Conservation (phyloP, 345 rosid genomes). For the Populus euphratica region DNA sequence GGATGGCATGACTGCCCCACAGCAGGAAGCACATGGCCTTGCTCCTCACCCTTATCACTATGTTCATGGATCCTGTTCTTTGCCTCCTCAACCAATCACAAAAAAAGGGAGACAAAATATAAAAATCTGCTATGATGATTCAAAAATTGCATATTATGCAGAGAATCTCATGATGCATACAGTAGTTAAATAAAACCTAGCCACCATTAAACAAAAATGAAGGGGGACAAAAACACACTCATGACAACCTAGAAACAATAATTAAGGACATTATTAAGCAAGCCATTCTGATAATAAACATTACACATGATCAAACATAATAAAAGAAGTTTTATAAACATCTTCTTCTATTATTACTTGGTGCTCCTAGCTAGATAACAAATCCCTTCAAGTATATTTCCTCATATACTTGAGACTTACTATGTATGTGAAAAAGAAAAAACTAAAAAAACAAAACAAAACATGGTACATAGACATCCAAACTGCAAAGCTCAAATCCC, state of each 20-base stretch:
- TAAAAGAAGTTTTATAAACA: slow-evolving; percentile 19
- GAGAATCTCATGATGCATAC: slow-evolving; percentile 17
- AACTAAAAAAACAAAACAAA: neutral
- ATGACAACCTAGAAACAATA: slow-evolving; percentile 8
- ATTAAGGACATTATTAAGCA: slow-evolving; percentile 19
- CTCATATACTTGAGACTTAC: neutral
- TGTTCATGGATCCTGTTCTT: slow-evolving; percentile 25
- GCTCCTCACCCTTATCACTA: slow-evolving; percentile 20
- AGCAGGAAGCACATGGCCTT: slow-evolving; percentile 29
- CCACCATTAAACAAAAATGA: slow-evolving; percentile 2
- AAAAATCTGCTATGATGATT: neutral
- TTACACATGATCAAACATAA: slow-evolving; percentile 6
- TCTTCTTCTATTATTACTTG: slow-evolving; percentile 18
- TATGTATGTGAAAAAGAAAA: neutral
- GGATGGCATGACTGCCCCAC: neutral
- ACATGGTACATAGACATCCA: slow-evolving; percentile 28
- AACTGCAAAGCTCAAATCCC: slow-evolving; percentile 48
- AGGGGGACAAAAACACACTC: neutral
- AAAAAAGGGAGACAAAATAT: neutral
- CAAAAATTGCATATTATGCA: neutral
- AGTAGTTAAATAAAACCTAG: neutral
- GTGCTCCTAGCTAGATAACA: slow-evolving; percentile 11
- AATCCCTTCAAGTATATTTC: slow-evolving; percentile 14
- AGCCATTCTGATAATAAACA: slow-evolving; percentile 11
- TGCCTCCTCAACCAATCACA: slow-evolving; percentile 24